Percentiles rank a stretch among this genome's conserved stretches.
These are phyloP conservation scores for Ogataea pignaliae DNA, from an alignment of 805 yeast genomes.

Conservation along the genomic window DNA sequence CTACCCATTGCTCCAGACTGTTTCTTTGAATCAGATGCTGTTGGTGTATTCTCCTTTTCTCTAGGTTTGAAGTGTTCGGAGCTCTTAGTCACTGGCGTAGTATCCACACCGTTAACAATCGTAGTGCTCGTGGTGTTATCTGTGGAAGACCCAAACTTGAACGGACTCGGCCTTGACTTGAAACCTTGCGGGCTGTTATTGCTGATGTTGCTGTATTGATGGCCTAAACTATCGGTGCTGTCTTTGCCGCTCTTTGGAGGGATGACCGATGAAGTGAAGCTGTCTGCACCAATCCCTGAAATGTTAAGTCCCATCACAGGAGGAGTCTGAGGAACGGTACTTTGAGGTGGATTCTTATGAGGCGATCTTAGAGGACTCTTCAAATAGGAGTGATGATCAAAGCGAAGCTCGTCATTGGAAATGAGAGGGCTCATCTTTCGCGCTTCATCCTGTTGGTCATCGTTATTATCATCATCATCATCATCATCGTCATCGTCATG, in stretches of 20 bases:
- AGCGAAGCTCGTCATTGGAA: conserved; percentile 1
- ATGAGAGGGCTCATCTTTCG: background rate
- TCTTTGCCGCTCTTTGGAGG: too few species aligned
- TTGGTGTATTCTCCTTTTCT: background rate
- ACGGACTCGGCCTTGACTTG: conserved; percentile 10
- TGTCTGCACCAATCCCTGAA: conserved; percentile 9
- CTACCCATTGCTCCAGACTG: conserved; percentile 19
- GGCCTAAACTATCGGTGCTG: too few species aligned
- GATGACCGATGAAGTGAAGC: too few species aligned
- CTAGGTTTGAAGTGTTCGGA: background rate
- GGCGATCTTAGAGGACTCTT: conserved; percentile 14
- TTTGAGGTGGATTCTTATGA: conserved; percentile 11
- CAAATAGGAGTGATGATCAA: conserved; percentile 1
- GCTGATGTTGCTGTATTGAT: background rate
- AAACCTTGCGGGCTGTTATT: conserved; percentile 9
- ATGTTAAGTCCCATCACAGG: conserved; percentile 24
- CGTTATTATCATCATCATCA: background rate
- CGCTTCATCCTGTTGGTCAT: background rate
- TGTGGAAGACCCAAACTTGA: conserved; percentile 13
- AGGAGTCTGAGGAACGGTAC: conserved; percentile 15
- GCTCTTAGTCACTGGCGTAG: background rate
- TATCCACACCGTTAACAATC: background rate
- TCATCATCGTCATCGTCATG: background rate
- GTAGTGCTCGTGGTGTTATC: background rate
- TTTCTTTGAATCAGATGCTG: conserved; percentile 14